These are phyloP conservation scores for Daldinia grandis DNA, from an alignment of 495 filamentous ascomycete genomes.

Conservation along the genomic window DNA sequence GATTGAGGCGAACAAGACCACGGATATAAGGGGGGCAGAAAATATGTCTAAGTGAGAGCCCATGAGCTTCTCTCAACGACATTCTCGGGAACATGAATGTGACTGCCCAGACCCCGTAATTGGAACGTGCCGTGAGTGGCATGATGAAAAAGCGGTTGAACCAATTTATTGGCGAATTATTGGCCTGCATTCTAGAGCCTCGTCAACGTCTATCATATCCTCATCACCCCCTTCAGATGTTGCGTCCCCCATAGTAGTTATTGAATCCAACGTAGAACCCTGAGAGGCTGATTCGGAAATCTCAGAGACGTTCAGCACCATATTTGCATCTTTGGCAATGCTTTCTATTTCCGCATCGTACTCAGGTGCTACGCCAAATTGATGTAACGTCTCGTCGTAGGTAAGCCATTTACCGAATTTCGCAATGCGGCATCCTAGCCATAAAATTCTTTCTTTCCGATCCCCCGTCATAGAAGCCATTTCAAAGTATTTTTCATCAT, in stretches of 20 bases:
- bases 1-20: neutral
- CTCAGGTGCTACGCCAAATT: slow-evolving; percentile 45
- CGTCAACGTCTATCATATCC: slow-evolving; percentile 44
- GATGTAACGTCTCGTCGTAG: slow-evolving; percentile 44
- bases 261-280: slow-evolving; percentile 29
- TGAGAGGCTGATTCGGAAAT: slow-evolving; percentile 20
- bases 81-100: neutral
- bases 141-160: too few relatives aligned
- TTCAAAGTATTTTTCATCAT: slow-evolving; percentile 80
- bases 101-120: neutral
- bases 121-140: neutral
- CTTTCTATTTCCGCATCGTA: slow-evolving; percentile 39
- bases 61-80: neutral
- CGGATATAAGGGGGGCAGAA: neutral
- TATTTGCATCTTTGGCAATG: slow-evolving; percentile 29
- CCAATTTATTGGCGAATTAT: slow-evolving; percentile 33
- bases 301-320: slow-evolving; percentile 36
- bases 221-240: slow-evolving; percentile 33
- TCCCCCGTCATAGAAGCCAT: slow-evolving; percentile 68
- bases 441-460: slow-evolving; percentile 77
- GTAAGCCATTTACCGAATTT: slow-evolving; percentile 46
- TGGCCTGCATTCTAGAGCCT: slow-evolving; percentile 23
- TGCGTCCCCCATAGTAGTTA: slow-evolving; percentile 7
- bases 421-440: slow-evolving; percentile 70
- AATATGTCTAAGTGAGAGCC: neutral